Evolutionary conservation across 148 eudicot genomes (phyloP), one percentile per base, ranked within the genome.

Genomic region (Silene latifolia): DNA sequence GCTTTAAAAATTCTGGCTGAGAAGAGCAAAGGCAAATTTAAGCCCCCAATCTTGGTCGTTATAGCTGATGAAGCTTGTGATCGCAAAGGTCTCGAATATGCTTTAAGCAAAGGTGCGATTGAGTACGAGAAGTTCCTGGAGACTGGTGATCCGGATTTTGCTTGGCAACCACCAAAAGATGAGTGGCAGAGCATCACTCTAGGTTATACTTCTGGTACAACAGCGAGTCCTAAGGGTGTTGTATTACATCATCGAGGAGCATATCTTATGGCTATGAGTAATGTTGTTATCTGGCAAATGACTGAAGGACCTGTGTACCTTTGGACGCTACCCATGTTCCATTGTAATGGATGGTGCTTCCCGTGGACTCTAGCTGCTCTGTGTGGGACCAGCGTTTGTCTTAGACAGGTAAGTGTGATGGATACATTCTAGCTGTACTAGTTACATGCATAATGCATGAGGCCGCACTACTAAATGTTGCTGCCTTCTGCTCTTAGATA

Each of bases 301-400:
- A 76, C 71, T 21, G 98, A 94, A 76, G 96, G 98, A 72, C 89
- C 93, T 53, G 84, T 90, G 19, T 91, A 94, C 73, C 81, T 94
- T 48, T 94, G 98, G 98, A 94, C 98, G 67, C 77, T 94, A 65
- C 98, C 98, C 47, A 90, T 94, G 97, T 94, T 94, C 71, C 98
- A 94, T 77, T 94, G 98, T 77, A 94, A 94, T 74, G 98, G 97
- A 29, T 94, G 98, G 98, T 91, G 98, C 81, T 94, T 84, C 81
- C 35, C 97, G 23, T 94, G 98, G 98, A 86, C 93, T 63, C 88
- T 94, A 57, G 97, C 98, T 35, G 98, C 98, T 71, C 82, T 94
- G 35, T 91, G 90, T 75, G 97, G 97, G 58, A 94, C 98, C 29
- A 94, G 83, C 80, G 82, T 94, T 79, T 94, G 98, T 87, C 96